Evolutionary conservation across 2,329 filamentous ascomycete genomes (phyloP).

Genomic region (Aspergillus ustus): DNA sequence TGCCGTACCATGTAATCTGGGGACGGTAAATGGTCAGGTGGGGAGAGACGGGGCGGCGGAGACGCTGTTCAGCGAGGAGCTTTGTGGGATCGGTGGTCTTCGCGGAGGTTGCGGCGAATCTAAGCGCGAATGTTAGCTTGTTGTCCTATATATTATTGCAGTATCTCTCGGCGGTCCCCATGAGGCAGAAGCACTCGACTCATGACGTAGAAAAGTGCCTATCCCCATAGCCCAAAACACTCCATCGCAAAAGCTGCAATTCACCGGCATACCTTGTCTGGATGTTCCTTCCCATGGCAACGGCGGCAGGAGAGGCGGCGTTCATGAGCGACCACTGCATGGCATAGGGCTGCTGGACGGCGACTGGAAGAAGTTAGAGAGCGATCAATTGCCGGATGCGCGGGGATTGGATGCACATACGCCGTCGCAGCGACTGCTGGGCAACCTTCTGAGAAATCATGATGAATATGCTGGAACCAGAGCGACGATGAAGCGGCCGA

Average conservation of each 20-base stretch:
- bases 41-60: conserved; percentile 78
- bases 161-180: background rate
- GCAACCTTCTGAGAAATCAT: conserved; percentile 55
- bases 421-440: conserved; percentile 53
- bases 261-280: conserved; percentile 48
- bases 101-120: conserved; percentile 36
- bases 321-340: conserved; percentile 49
- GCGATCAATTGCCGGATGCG: conserved; percentile 21
- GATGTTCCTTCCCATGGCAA: conserved; percentile 48
- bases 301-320: conserved; percentile 48
- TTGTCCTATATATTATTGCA: background rate
- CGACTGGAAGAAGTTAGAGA: conserved; percentile 43
- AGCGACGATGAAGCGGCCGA: conserved; percentile 15
- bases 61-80: conserved; percentile 81
- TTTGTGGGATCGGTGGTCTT: conserved; percentile 41
- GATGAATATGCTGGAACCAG: conserved; percentile 25
- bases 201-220: conserved; percentile 34
- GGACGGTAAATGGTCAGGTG: conserved; percentile 86
- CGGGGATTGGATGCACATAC: conserved; percentile 41
- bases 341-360: conserved; percentile 49
- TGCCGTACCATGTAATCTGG: conserved; percentile 82
- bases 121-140: conserved; percentile 24
- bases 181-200: background rate
- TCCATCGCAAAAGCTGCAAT: background rate
- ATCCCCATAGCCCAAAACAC: background rate